Evolutionary conservation across 2,329 filamentous ascomycete genomes (phyloP).

Genomic region (Fusarium praegraminearum): DNA sequence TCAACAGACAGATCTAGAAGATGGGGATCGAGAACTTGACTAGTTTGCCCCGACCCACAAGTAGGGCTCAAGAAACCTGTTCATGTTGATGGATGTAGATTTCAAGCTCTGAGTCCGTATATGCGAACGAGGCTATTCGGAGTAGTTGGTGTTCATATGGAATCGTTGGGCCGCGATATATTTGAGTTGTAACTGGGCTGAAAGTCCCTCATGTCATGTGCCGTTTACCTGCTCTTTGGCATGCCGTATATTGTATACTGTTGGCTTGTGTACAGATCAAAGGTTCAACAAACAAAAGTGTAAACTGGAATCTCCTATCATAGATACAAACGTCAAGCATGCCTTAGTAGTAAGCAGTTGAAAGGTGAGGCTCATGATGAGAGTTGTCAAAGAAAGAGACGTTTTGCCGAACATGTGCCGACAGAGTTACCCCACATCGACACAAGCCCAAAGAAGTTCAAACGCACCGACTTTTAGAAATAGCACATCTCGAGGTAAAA

Average conservation of each 20-base stretch:
- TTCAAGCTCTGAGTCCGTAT: not conserved
- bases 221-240: not conserved
- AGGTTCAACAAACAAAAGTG: not conserved
- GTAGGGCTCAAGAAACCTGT: slow-evolving; percentile 11
- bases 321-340: not conserved
- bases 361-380: not conserved
- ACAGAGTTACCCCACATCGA: slow-evolving; percentile 52
- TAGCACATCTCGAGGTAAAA: slow-evolving; percentile 53
- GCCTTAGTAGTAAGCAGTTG: no score
- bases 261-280: not conserved
- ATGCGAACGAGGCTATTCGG: slow-evolving; percentile 6
- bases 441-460: slow-evolving; percentile 51
- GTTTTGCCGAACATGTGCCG: slow-evolving; percentile 34
- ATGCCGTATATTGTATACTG: not conserved
- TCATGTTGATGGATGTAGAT: not conserved
- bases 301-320: not conserved
- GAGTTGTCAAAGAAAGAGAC: not conserved
- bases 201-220: not conserved
- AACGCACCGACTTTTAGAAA: slow-evolving; percentile 57
- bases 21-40: slow-evolving; percentile 8
- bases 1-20: not conserved
- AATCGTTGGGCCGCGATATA: not conserved
- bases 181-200: not conserved
- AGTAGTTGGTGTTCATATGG: not conserved
- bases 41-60: slow-evolving; percentile 4